Evolutionary conservation across 2,329 filamentous ascomycete genomes (phyloP).

Genomic region (Aspergillus tamarii): DNA sequence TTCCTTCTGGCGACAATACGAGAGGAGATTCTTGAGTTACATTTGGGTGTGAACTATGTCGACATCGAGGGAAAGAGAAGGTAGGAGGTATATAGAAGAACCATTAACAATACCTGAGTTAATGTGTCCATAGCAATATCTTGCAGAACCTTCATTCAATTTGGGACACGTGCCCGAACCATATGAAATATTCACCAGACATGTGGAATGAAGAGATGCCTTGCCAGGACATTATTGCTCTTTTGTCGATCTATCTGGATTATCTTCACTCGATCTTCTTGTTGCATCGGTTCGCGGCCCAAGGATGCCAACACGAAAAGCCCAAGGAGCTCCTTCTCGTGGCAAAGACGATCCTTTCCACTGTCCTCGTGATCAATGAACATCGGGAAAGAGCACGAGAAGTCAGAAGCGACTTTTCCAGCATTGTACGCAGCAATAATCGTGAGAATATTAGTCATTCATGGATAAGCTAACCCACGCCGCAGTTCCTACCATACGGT

Average conservation of each 20-base stretch:
- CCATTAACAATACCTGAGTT: background rate
- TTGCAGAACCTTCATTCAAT: background rate
- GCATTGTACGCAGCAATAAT: background rate
- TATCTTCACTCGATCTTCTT: background rate
- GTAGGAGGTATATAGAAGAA: background rate
- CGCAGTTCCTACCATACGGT: background rate
- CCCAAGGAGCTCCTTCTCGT: background rate
- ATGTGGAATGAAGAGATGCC: background rate
- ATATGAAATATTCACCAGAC: background rate
- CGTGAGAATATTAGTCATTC: background rate
- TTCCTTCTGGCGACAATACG: constrained; percentile 5
- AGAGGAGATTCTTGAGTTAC: constrained; percentile 8
- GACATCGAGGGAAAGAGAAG: background rate
- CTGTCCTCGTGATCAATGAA: background rate
- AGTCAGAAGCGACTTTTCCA: background rate
- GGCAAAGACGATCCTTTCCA: background rate
- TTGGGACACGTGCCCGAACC: background rate
- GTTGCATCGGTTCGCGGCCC: background rate
- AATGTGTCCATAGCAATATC: background rate
- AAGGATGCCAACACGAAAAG: background rate
- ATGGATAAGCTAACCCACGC: background rate
- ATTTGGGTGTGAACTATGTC: background rate
- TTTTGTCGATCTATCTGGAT: background rate
- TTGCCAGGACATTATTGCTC: background rate
- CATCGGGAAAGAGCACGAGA: background rate